Base-by-base conservation (phyloP, 2,329 filamentous ascomycete species). In the Fusarium sp. region DNA sequence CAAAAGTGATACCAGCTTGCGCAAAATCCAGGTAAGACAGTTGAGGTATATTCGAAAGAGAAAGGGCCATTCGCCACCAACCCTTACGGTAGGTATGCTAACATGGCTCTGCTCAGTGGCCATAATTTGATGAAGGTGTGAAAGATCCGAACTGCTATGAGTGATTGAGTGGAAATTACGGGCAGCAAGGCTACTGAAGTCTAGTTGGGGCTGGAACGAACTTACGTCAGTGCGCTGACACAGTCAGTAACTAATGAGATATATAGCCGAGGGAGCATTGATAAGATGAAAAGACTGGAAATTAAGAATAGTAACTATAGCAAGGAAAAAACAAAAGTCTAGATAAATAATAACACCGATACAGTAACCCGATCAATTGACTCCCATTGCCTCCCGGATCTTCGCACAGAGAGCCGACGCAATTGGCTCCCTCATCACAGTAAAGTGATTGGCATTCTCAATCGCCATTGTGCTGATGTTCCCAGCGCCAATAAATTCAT, bases 361-460 rank as follows among this genome's bases (percentile, higher is more conserved):
- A 14, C 4, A 22, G 11, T 20, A 39, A 20, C 18, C 18, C 6
- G 6, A 24, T 44, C 9, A 44, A 30, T 48, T n/a, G 4, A 50
- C 32, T 0, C 51, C 35, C 35, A 61, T 41, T 2, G 58, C 18
- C 2, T 61, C 36, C 10, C 47, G 28, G 6, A 61, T 55, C 15
- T 9, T 14, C 22, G 36, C 36, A 42, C 58, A 61, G 1, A 61
- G 35, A n/a, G 48, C 50, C 0, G 47, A 55, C 3, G 48, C 58
- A 42, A 55, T 53, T 3, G 58, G 58, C 22, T 62, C 58, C 28
- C 58, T 36, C 48, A 62, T n/a, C 48, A 56, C 42, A 3, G 58
- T 62, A 6, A 62, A 62, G 32, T 62, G 58, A 6, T 62, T 62
- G 1, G 58, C 58, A 24, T 36, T 41, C 24, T 62, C 48, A 36